Percentiles rank a stretch among this genome's conserved stretches.
These are phyloP conservation scores for Bothriochloa decipiens DNA, from an alignment of 176 grass and related monocot genomes.

Conservation along the genomic window DNA sequence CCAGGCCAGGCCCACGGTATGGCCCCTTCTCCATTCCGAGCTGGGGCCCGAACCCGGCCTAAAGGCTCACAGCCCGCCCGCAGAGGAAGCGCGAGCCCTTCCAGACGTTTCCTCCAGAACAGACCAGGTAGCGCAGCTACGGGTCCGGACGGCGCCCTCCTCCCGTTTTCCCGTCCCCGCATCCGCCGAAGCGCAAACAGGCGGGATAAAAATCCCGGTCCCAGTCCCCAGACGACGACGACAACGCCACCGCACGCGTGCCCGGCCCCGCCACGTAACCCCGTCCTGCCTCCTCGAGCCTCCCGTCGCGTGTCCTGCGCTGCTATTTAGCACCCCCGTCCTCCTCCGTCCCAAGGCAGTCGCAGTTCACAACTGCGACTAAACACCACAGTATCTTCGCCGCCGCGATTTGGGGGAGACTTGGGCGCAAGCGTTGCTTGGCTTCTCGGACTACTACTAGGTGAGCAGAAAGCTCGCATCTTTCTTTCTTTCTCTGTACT, in stretches of 20 bases:
- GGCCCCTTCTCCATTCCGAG: background rate
- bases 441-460: constrained; percentile 35
- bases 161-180: constrained; percentile 59
- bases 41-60: background rate
- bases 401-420: background rate
- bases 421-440: background rate
- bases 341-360: constrained; percentile 27
- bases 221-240: background rate
- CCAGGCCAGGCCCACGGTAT: background rate
- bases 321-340: constrained; percentile 39
- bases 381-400: background rate
- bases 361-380: constrained; percentile 53
- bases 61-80: background rate
- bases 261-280: constrained; percentile 30
- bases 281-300: constrained; percentile 21
- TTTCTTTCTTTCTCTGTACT: background rate
- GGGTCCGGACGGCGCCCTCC: background rate
- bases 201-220: constrained; percentile 29
- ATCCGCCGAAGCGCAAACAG: background rate
- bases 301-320: background rate
- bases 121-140: background rate
- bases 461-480: constrained; percentile 33
- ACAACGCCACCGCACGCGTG: constrained; percentile 35
- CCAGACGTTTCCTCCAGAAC: constrained; percentile 25
- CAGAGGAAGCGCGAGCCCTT: background rate